These are phyloP conservation scores for Paraglomus occultum DNA, from an alignment of 192 early-diverging fungal species.

Conservation along the genomic window DNA sequence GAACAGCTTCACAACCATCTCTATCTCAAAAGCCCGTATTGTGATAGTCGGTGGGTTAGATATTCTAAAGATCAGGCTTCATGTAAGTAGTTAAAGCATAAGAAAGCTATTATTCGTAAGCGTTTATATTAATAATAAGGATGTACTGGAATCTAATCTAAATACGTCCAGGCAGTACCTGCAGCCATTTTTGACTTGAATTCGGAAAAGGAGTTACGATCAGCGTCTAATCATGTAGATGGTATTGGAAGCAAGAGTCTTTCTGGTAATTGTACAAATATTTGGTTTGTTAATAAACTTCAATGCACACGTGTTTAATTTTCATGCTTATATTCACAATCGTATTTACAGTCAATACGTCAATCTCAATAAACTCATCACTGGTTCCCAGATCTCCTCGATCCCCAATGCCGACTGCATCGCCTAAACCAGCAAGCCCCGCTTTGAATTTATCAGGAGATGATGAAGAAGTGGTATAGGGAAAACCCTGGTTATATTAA, in stretches of 20 bases:
- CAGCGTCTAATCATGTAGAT: too few relatives aligned
- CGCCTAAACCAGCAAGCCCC: background rate
- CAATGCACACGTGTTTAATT: background rate
- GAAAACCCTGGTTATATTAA: background rate
- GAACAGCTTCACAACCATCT: slow-evolving; percentile 79
- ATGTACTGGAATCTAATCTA: background rate
- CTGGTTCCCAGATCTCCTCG: slow-evolving; percentile 30
- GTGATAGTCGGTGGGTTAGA: slow-evolving; percentile 59
- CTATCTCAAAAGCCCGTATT: slow-evolving; percentile 76
- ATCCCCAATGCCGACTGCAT: slow-evolving; percentile 33
- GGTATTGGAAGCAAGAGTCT: too few relatives aligned
- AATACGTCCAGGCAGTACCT: slow-evolving; percentile 2
- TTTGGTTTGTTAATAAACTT: background rate
- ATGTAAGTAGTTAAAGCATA: slow-evolving; percentile 35
- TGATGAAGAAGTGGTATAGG: slow-evolving; percentile 49
- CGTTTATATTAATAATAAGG: background rate
- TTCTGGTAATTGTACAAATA: too few relatives aligned
- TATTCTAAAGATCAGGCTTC: slow-evolving; percentile 54
- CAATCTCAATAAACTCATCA: slow-evolving; percentile 34
- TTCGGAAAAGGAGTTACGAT: slow-evolving; percentile 11
- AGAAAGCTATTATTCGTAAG: background rate
- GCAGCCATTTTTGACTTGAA: slow-evolving; percentile 19
- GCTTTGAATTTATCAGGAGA: slow-evolving; percentile 19
- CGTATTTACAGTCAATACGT: slow-evolving; percentile 32
- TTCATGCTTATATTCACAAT: background rate